Evolutionary conservation across 805 yeast genomes (phyloP).

Genomic region (Kodamaea neixiangensis): DNA sequence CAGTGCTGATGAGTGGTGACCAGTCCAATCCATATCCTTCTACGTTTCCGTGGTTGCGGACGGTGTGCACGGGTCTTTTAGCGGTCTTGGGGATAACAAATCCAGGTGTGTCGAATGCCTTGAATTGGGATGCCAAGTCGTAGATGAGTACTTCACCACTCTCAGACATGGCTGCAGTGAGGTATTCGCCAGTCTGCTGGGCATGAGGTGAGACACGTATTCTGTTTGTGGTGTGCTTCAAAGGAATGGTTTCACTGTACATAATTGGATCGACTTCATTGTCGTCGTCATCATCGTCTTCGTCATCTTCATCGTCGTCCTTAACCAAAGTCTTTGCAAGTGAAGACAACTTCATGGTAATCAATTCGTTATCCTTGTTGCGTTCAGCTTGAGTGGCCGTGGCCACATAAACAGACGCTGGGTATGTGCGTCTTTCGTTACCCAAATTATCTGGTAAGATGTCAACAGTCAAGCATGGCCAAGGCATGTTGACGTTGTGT

Average conservation of each 20-base stretch:
- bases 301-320: conserved; percentile 76
- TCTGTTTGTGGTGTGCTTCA: conserved; percentile 85
- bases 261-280: conserved; percentile 77
- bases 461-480: conserved; percentile 96
- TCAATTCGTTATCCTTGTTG: conserved; percentile 84
- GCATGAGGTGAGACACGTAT: conserved; percentile 82
- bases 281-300: conserved; percentile 72
- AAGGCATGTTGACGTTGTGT: conserved; percentile 88
- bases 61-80: conserved; percentile 80
- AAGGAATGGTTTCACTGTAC: conserved; percentile 79
- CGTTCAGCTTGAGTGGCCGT: conserved; percentile 93
- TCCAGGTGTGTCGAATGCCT: conserved; percentile 89
- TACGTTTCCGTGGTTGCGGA: conserved; percentile 85
- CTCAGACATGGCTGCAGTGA: conserved; percentile 87
- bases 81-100: conserved; percentile 72
- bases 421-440: conserved; percentile 82
- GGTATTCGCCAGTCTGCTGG: conserved; percentile 69
- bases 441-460: conserved; percentile 86
- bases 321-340: conserved; percentile 84
- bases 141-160: conserved; percentile 85
- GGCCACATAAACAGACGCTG: conserved; percentile 81
- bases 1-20: conserved; percentile 83
- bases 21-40: conserved; percentile 98
- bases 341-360: conserved; percentile 79
- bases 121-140: conserved; percentile 77